These are phyloP conservation scores for Chlamydomonas sp. DNA, from an alignment of 139 green algal genomes.

Conservation along the genomic window DNA sequence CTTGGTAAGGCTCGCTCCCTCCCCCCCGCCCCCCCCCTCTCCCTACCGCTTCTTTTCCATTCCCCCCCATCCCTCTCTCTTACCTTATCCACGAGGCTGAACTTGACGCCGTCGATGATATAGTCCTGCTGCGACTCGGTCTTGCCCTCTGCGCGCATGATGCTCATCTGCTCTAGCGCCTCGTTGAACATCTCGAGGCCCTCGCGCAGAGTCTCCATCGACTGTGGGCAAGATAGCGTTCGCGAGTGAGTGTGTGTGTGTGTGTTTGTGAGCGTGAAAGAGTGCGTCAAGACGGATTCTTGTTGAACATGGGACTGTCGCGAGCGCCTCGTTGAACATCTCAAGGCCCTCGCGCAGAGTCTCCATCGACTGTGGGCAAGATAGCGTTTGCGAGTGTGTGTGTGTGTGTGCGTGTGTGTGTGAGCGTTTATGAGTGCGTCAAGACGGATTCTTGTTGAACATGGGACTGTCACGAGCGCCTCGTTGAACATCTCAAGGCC, in stretches of 20 bases:
- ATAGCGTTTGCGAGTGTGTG: too few species aligned
- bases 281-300: too few species aligned
- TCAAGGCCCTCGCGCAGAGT: slow-evolving; percentile 23
- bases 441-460: too few species aligned
- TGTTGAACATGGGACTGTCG: too few species aligned
- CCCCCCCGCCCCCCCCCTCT: neutral
- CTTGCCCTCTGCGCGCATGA: slow-evolving; percentile 26
- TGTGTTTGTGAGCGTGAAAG: too few species aligned
- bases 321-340: slow-evolving; percentile 26
- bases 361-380: slow-evolving; percentile 8
- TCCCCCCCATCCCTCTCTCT: neutral
- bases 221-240: too few species aligned
- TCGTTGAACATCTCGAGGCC: slow-evolving; percentile 29
- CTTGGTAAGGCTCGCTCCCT: neutral
- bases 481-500: slow-evolving; percentile 29
- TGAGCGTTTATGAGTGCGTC: too few species aligned
- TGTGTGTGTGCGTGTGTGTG: too few species aligned
- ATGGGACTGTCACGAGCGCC: slow-evolving; percentile 25
- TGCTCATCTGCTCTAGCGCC: slow-evolving; percentile 29
- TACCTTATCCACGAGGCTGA: slow-evolving; percentile 16
- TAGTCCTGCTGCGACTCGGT: slow-evolving; percentile 5
- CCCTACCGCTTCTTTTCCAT: neutral
- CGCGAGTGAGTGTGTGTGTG: too few species aligned
- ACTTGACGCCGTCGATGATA: slow-evolving; percentile 14
- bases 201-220: slow-evolving; percentile 18